Evolutionary conservation across 495 filamentous ascomycete genomes (phyloP), one percentile per base, ranked within the genome.

Genomic region (Friedmanniomyces simplex): DNA sequence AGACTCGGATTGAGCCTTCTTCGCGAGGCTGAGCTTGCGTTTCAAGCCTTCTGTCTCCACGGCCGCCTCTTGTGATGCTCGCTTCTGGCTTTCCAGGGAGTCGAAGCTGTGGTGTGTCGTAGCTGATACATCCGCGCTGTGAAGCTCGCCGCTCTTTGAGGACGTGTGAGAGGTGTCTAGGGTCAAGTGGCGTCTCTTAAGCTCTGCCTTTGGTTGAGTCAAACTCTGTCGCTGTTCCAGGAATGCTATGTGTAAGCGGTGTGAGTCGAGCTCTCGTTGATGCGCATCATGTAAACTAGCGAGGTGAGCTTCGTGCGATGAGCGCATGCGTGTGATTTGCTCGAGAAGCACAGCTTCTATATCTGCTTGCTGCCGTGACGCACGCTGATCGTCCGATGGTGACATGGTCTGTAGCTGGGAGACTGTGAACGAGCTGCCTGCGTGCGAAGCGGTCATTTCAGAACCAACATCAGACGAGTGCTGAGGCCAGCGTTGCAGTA

Each of bases 241-340:
- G 13, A 66, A 60, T 16, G 55, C 45, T 2, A 63, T 63, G 39
- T 72, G 70, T 12, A 61, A 61, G 30, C 53, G 62, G 4, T 68
- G 53, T 2, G 60, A 61, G 26, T 62, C 63, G 25, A 72, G 32
- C 57, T 72, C 69, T 22, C 59, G 63, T 13, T 52, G 47, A 47
- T 72, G 69, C 20, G 69, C 57, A 8, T 64, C 58, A 6, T 37
- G 55, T 30, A 72, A 57, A 42, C 59, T 68, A 18, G 48, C 34
- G 32, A 72, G 52, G 47, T 72, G 64, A n/a, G 61, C 61, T 46
- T 70, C 68, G 39, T 72, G 69, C 32, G 66, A 63, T 28, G 51
- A 54, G 12, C 64, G 62, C 30, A 71, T 52, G 43, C 34, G 50
- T 14, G 46, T 43, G 46, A 71, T 60, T 47, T 71, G 65, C 24